Evolutionary conservation across 257 asterid species (phyloP), one percentile per base, ranked within the genome.

Genomic region (Solanum piurae): DNA sequence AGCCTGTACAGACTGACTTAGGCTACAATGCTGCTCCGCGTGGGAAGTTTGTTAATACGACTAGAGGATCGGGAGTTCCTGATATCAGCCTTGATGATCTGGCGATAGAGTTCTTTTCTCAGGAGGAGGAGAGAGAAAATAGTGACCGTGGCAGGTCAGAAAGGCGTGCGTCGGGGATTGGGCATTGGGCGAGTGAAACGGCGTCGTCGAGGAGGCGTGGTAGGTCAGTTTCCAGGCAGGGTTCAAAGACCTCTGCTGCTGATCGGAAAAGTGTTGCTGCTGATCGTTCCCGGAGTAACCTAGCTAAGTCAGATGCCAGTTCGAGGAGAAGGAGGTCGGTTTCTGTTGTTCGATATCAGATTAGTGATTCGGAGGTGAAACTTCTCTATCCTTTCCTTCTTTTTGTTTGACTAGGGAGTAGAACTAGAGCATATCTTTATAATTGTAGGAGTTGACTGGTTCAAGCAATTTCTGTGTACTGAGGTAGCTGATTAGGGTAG

Each of bases 41-140:
- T 89, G 97, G 98, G 23, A 94, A 93, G 88, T 95, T 96, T 86
- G 98, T 96, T 31, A 96, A 94, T 91, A 95, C 98, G 0, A 89
- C 33, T 34, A 89, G 99, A 91, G 99, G 99, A 60, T 92, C 99
- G 69, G 90, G 87, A 79, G 92, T 93, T 46, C 93, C 95, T 20
- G 99, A 94, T 86, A 94, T 95, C 72, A 94, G 98, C 91, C 94
- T 96, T 74, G 98, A 96, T 86, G 99, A 96, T 92, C 94, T 96
- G 20, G 96, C 98, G 1, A 86, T 94, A 3, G 99, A 96, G 88
- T 89, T 95, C 14, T 94, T 94, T 83, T 93, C 96, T 6, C 90
- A 85, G 89, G 92, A 73, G 89, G 92, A 73, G 88, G 89, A 87
- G 82, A 77, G 80, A 86, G 89, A 83, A 58, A 87, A 87, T 84